Percentiles rank a stretch among this genome's conserved stretches.
phyloP scores from a whole-genome alignment of 1,284 basidiomycete species.

The Meira nashicola region DNA sequence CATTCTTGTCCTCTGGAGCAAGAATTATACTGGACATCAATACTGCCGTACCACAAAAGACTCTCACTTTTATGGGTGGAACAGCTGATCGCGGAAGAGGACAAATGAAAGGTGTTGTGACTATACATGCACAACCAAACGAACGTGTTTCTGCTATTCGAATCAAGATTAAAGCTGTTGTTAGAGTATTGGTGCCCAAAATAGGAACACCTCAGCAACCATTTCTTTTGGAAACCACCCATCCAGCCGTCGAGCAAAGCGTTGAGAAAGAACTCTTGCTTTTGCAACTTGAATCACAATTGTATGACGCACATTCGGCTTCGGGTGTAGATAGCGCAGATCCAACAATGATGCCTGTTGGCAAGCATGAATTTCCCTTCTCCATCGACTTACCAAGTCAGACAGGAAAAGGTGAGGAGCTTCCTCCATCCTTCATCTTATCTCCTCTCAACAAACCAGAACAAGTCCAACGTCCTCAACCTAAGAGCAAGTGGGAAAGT shows the following conservation, averaged over 20 bases:
- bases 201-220: slow-evolving; percentile 20
- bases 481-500: background rate
- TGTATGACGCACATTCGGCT: slow-evolving; percentile 19
- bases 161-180: slow-evolving; percentile 18
- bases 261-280: slow-evolving; percentile 21
- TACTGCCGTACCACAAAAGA: slow-evolving; percentile 30
- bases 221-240: slow-evolving; percentile 18
- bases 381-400: slow-evolving; percentile 21
- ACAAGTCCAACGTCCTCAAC: background rate
- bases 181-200: slow-evolving; percentile 16
- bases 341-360: slow-evolving; percentile 20
- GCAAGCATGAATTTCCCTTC: slow-evolving; percentile 28
- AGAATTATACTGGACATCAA: slow-evolving; percentile 23
- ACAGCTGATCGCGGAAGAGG: slow-evolving; percentile 34
- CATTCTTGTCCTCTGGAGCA: slow-evolving; percentile 22
- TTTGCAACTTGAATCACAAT: slow-evolving; percentile 29
- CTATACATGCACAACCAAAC: slow-evolving; percentile 21
- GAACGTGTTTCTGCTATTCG: slow-evolving; percentile 31
- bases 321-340: slow-evolving; percentile 5
- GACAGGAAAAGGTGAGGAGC: slow-evolving; percentile 10
- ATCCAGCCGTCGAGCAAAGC: slow-evolving; percentile 13
- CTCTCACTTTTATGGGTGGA: slow-evolving; percentile 44
- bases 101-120: slow-evolving; percentile 27
- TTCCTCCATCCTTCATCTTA: slow-evolving; percentile 17
- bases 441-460: background rate